Conservation (phyloP, 2,329 filamentous ascomycete species). For the Coniochaeta sp. region DNA sequence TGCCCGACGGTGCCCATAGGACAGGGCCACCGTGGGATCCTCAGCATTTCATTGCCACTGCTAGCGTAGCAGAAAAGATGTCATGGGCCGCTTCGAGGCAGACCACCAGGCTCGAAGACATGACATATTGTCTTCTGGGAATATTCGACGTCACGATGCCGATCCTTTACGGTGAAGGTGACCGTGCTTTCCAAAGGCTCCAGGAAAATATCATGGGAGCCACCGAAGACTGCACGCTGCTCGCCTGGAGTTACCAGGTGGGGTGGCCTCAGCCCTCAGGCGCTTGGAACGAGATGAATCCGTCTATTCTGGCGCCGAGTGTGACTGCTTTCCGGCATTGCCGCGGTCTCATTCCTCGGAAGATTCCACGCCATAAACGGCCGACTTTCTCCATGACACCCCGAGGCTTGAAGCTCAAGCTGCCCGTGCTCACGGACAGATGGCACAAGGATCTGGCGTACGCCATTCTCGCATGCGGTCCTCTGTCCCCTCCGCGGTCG, state of each 20-base stretch:
- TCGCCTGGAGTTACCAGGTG: not conserved
- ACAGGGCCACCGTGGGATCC: not conserved
- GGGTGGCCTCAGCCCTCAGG: not conserved
- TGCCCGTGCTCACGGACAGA: not conserved
- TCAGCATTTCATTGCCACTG: not conserved
- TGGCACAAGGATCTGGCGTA: not conserved
- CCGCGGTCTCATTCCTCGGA: not conserved
- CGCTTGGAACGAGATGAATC: not conserved
- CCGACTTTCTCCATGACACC: not conserved
- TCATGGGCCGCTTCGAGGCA: constrained; percentile 15
- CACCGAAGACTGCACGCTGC: not conserved
- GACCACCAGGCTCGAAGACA: constrained; percentile 17
- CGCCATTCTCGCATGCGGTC: not conserved
- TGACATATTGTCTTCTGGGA: constrained; percentile 18
- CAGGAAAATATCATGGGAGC: not conserved
- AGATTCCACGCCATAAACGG: not conserved
- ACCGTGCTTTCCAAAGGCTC: not conserved
- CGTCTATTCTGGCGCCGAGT: not conserved
- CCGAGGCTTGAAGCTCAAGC: not conserved
- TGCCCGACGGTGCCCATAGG: not conserved
- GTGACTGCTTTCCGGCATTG: not conserved
- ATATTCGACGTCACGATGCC: constrained; percentile 20
- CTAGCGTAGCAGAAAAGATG: constrained; percentile 6
- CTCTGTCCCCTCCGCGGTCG: not conserved
- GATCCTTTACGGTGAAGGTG: constrained; percentile 15